Base-by-base conservation (phyloP, 129 eudicot genomes). In the Gnaphalium uliginosum region DNA sequence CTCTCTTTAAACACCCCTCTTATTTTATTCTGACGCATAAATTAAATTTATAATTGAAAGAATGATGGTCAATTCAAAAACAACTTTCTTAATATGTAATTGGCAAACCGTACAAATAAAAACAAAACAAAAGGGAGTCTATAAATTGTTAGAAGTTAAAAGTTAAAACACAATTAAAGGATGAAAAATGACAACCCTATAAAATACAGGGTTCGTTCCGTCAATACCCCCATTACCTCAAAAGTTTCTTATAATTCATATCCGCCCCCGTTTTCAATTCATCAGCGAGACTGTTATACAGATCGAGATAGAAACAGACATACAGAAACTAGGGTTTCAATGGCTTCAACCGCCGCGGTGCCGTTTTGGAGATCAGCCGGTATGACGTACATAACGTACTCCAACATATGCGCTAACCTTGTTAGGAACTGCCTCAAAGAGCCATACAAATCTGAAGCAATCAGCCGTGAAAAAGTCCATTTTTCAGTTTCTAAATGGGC, bases 281-380 rank as follows among this genome's bases (percentile, higher is more conserved):
- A n/a, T n/a, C n/a, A n/a, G n/a, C n/a, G n/a, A n/a, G n/a, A n/a
- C 65, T 51, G 33, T 13, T 29, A 37, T 30, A 4, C 10, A 43
- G 66, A 79, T 79, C 69, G 61, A 56, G 29, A 53, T 26, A 9
- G 2, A 51, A 48, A 60, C 2, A 32, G 1, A 69, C 33, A 82
- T 37, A n/a, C 0, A 21, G 8, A 24, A 43, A 26, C 30, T 60
- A 6, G 73, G 48, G 19, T 58, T 79, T 27, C 56, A 61, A 89
- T 85, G 96, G 84, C 90, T 65, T 83, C 93, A 35, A 84, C 73
- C 18, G 94, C 87, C 61, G 98, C 96, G 13, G 94, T 76, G 21
- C 94, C 98, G 23, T 89, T 89, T 69, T 92, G 96, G 98, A 89
- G 96, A 76, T 70, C 93, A n/a, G 98, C 98, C 0, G 98, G 98